Evolutionary conservation across 768 basidiomycete species (phyloP).

Genomic region (Amylocystis lapponica): DNA sequence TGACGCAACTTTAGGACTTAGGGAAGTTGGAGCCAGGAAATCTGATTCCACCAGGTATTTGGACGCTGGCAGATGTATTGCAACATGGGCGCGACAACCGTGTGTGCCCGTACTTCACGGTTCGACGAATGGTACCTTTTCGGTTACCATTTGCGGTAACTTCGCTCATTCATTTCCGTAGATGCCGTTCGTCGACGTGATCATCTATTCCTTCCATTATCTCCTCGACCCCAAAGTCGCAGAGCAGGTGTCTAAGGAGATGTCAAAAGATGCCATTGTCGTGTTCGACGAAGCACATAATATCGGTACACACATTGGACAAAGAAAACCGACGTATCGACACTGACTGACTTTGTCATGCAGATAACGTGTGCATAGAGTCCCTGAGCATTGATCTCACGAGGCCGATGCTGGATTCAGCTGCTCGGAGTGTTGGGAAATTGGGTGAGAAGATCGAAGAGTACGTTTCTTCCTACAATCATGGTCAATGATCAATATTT

Average conservation of each 20-base stretch:
- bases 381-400: conserved; percentile 96
- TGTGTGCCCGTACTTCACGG: conserved; percentile 92
- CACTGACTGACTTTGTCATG: conserved; percentile 3
- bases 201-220: conserved; percentile 99
- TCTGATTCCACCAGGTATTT: conserved; percentile 80
- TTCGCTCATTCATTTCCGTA: conserved; percentile 24
- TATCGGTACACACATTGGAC: conserved; percentile 58
- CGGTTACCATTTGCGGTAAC: neutral
- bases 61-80: conserved; percentile 90
- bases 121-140: conserved; percentile 82
- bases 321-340: neutral
- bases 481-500: too few species aligned
- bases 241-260: conserved; percentile 96
- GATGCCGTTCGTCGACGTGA: conserved; percentile 94
- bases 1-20: conserved; percentile 58
- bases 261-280: conserved; percentile 96
- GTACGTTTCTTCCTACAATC: too few species aligned
- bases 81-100: conserved; percentile 81
- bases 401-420: conserved; percentile 95
- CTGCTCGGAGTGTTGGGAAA: conserved; percentile 78
- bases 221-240: conserved; percentile 98
- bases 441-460: conserved; percentile 93
- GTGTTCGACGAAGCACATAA: conserved; percentile 99
- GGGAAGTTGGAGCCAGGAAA: conserved; percentile 77
- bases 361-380: conserved; percentile 98